Percentiles rank a stretch among this genome's conserved stretches.
Evolutionary conservation across 495 filamentous ascomycete genomes (phyloP).

Genomic region (Trichoderma reesei): DNA sequence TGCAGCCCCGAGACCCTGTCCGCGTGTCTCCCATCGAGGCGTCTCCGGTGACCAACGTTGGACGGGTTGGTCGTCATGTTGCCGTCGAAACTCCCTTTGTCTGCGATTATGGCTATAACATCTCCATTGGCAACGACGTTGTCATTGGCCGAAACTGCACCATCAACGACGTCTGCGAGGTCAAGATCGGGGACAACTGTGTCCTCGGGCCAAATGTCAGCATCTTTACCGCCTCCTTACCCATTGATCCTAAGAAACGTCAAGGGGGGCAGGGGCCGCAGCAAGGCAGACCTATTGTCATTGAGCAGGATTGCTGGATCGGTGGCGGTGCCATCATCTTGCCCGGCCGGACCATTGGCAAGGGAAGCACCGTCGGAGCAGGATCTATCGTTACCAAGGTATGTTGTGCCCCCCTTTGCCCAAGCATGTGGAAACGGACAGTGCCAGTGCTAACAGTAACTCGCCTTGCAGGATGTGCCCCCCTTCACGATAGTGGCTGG

Average conservation of each 20-base stretch:
- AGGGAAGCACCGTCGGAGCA: constrained; percentile 70
- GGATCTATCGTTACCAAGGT: constrained; percentile 86
- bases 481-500: constrained; percentile 13
- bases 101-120: constrained; percentile 95
- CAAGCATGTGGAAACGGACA: not conserved
- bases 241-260: constrained; percentile 64
- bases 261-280: constrained; percentile 66
- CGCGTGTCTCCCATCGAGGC: constrained; percentile 35
- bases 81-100: constrained; percentile 82
- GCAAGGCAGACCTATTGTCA: constrained; percentile 60
- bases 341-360: constrained; percentile 71
- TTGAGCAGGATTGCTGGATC: constrained; percentile 86
- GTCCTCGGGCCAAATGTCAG: constrained; percentile 82
- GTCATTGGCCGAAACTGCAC: constrained; percentile 79
- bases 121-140: constrained; percentile 77
- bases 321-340: constrained; percentile 59
- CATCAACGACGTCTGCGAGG: constrained; percentile 67
- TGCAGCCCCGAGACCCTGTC: constrained; percentile 41
- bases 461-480: constrained; percentile 20
- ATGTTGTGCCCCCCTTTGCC: constrained; percentile 17
- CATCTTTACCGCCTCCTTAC: constrained; percentile 67
- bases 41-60: constrained; percentile 40
- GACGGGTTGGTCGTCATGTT: constrained; percentile 66
- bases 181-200: constrained; percentile 69
- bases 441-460: not conserved